Evolutionary conservation across 2,329 filamentous ascomycete species (phyloP).

Genomic region (Claviceps lovelessii): DNA sequence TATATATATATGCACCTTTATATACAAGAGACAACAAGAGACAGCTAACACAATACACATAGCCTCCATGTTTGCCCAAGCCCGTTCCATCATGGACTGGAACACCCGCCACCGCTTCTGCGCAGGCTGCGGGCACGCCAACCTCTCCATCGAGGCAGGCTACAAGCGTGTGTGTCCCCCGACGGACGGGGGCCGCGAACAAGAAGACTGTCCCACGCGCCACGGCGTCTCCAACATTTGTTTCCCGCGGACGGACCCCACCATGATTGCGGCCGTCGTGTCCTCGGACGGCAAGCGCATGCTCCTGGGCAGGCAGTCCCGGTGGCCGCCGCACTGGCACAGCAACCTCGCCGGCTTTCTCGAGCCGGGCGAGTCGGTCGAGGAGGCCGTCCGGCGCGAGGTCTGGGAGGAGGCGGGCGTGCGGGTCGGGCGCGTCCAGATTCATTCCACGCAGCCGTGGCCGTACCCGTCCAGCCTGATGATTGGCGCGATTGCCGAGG

Average conservation of each 20-base stretch:
- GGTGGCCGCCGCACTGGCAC: slow-evolving; percentile 77
- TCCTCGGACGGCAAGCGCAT: slow-evolving; percentile 63
- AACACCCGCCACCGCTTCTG: slow-evolving; percentile 88
- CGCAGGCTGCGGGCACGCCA: slow-evolving; percentile 71
- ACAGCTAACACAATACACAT: neutral
- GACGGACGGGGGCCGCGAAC: slow-evolving; percentile 17
- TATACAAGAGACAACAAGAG: neutral
- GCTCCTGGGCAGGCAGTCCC: slow-evolving; percentile 71
- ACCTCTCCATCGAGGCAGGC: slow-evolving; percentile 62
- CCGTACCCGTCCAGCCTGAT: slow-evolving; percentile 74
- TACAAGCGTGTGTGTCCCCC: slow-evolving; percentile 71
- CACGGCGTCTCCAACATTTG: slow-evolving; percentile 77
- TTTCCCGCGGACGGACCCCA: slow-evolving; percentile 87
- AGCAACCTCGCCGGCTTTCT: slow-evolving; percentile 78
- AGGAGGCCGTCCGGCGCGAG: slow-evolving; percentile 70
- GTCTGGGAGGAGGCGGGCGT: slow-evolving; percentile 81
- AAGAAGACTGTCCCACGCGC: slow-evolving; percentile 57
- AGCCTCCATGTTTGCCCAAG: slow-evolving; percentile 87
- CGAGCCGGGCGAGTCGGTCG: slow-evolving; percentile 71
- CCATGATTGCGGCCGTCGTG: slow-evolving; percentile 87
- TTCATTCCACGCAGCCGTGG: slow-evolving; percentile 79
- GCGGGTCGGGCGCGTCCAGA: slow-evolving; percentile 57
- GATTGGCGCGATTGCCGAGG: slow-evolving; percentile 80
- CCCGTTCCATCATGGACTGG: slow-evolving; percentile 83
- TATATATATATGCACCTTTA: too few relatives aligned